Percentiles rank a stretch among this genome's conserved stretches.
phyloP scores from a whole-genome alignment of 768 basidiomycete species.

The Serendipita indica region DNA sequence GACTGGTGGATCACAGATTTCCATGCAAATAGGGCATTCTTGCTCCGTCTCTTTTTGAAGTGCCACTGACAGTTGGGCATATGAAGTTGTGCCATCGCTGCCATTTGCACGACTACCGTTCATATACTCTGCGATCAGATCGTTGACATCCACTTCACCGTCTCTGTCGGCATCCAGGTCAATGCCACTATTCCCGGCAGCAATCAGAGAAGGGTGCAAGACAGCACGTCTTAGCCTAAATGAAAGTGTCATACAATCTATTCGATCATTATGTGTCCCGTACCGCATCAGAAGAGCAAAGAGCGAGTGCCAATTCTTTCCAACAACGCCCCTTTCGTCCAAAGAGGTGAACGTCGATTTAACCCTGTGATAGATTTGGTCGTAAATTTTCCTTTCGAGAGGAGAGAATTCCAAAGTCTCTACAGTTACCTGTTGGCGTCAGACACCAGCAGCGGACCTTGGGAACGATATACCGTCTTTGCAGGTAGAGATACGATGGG shows the following conservation, averaged over 20 bases:
- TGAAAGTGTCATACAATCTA: conserved; percentile 11
- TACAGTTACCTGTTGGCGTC: conserved; percentile 36
- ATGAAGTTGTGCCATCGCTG: conserved; percentile 22
- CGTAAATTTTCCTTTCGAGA: conserved; percentile 75
- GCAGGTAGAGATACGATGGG: conserved; percentile 76
- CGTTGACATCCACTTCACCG: conserved; percentile 38
- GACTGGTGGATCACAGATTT: conserved; percentile 54
- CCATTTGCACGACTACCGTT: conserved; percentile 13
- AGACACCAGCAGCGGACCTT: not conserved
- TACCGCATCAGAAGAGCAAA: conserved; percentile 92
- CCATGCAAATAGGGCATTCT: conserved; percentile 75
- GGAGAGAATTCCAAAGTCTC: conserved; percentile 69
- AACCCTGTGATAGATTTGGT: conserved; percentile 65
- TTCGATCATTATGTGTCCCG: conserved; percentile 14
- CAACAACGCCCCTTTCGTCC: conserved; percentile 60
- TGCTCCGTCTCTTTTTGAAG: not conserved
- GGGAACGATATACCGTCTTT: conserved; percentile 45
- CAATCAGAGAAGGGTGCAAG: conserved; percentile 74
- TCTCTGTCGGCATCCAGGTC: conserved; percentile 23
- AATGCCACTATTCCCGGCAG: conserved; percentile 33
- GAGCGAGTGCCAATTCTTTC: conserved; percentile 74
- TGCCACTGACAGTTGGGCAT: not conserved
- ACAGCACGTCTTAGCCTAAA: conserved; percentile 77
- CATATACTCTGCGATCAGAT: conserved; percentile 41
- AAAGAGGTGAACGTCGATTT: conserved; percentile 70